Conservation (phyloP, 345 rosid species). For the Dimocarpus longan region DNA sequence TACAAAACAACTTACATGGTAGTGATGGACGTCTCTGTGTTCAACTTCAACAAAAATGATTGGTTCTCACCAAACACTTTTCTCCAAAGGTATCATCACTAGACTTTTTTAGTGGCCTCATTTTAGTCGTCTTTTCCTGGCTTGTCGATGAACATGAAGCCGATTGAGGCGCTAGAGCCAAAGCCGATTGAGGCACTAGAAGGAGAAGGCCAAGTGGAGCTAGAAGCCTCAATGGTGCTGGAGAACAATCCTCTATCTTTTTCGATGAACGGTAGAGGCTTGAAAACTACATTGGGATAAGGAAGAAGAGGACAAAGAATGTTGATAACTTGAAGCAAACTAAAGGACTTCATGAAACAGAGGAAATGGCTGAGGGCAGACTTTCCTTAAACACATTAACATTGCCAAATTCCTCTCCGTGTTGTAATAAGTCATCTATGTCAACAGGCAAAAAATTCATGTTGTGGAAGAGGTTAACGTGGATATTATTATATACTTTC, state of each 20-base stretch:
- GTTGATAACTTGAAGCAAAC: background rate
- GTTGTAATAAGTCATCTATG: too few relatives aligned
- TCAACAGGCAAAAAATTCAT: too few relatives aligned
- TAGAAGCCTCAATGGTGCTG: too few relatives aligned
- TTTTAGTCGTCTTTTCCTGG: constrained; percentile 29
- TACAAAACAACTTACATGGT: constrained; percentile 42
- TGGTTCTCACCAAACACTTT: constrained; percentile 48
- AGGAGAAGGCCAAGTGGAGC: background rate
- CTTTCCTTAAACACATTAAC: too few relatives aligned
- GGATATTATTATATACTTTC: too few relatives aligned
- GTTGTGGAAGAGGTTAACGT: too few relatives aligned
- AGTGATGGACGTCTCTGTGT: constrained; percentile 56
- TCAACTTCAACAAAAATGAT: constrained; percentile 68
- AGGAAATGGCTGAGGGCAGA: too few relatives aligned
- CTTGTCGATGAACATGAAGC: background rate
- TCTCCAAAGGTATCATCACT: constrained; percentile 43
- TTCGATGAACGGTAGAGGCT: too few relatives aligned
- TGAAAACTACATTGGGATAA: background rate
- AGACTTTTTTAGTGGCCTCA: constrained; percentile 40
- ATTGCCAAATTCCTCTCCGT: too few relatives aligned
- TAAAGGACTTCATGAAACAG: too few relatives aligned
- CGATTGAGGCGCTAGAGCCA: background rate
- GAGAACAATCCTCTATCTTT: too few relatives aligned
- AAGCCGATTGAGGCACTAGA: background rate
- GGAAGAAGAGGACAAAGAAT: background rate